Conservation (phyloP, 257 asterid genomes). For the Penstemon barbatus region DNA sequence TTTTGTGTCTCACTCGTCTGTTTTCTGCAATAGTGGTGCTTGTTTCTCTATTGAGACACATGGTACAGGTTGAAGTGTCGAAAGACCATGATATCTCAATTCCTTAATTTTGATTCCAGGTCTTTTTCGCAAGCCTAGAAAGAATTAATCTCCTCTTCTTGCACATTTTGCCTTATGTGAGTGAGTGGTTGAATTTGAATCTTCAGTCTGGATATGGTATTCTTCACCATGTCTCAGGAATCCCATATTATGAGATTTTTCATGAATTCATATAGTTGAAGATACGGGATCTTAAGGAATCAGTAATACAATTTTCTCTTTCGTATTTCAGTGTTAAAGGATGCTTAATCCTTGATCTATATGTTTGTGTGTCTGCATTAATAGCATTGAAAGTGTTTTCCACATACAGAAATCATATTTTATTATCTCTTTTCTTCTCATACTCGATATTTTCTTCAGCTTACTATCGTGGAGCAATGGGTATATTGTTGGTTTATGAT, state of each 20-base stretch:
- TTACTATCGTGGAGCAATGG: constrained; percentile 69
- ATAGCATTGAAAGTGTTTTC: not conserved
- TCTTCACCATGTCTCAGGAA: not conserved
- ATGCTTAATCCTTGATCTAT: constrained; percentile 11
- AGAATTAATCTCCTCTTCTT: constrained; percentile 8
- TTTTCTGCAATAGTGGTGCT: not conserved
- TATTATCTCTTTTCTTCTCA: constrained; percentile 20
- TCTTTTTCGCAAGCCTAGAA: not conserved
- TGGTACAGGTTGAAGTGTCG: not conserved
- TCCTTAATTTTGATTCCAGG: constrained; percentile 8
- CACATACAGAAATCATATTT: not conserved
- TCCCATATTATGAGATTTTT: not conserved
- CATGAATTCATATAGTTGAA: not conserved
- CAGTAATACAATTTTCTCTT: not conserved
- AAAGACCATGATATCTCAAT: constrained; percentile 3
- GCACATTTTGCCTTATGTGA: not conserved
- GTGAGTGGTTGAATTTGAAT: not conserved
- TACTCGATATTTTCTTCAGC: constrained; percentile 40
- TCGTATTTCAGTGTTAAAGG: not conserved
- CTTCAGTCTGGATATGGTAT: constrained; percentile 1
- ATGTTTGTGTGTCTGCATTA: not conserved
- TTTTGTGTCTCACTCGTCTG: not conserved
- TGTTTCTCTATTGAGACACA: not conserved
- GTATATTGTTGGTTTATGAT: constrained; percentile 64
- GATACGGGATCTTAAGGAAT: constrained; percentile 16